Evolutionary conservation across 805 yeast species (phyloP), one percentile per base, ranked within the genome.

Genomic region (Kazachstania africana): DNA sequence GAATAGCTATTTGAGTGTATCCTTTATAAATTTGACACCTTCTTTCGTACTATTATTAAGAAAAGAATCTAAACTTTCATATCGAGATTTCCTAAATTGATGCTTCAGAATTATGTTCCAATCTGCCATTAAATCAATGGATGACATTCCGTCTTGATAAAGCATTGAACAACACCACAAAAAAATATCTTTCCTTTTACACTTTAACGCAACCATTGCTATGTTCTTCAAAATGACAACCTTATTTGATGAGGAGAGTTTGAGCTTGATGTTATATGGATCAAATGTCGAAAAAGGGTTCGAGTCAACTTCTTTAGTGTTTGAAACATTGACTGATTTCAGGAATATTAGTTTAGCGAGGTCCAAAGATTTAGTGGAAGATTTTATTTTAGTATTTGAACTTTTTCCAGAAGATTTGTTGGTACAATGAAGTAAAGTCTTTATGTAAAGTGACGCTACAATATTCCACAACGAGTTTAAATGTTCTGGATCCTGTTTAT

Each of bases 141-240:
- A 24, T 0, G 48, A 34, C 26, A 45, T 31, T 14, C 57, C 57
- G 10, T 33, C 23, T 10, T 35, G 27, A 24, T 42, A 42, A 26
- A 51, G 28, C 25, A 42, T 43, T 1, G 45, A 28, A 24, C 53
- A 43, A 15, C 50, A 45, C 58, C 58, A 53, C 4, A 29, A 26
- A 24, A 43, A 45, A 3, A 50, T 39, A 23, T 49, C 52, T 13
- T 30, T 33, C 13, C 50, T 38, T 5, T 35, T 23, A 8, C 27
- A 31, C 20, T 36, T 32, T 4, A 38, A 28, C 2, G 56, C 48
- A 18, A 32, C 36, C 19, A 32, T 22, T 12, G 52, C 51, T 21
- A 51, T 50, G 12, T 42, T 51, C 36, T 44, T 40, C 8, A 53
- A 24, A 3, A 53, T 50, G 3, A 44, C 36, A 16, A 39, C 27